These are phyloP conservation scores for Aspergillus mulundensis DNA, from an alignment of 495 filamentous ascomycete genomes.

Conservation along the genomic window DNA sequence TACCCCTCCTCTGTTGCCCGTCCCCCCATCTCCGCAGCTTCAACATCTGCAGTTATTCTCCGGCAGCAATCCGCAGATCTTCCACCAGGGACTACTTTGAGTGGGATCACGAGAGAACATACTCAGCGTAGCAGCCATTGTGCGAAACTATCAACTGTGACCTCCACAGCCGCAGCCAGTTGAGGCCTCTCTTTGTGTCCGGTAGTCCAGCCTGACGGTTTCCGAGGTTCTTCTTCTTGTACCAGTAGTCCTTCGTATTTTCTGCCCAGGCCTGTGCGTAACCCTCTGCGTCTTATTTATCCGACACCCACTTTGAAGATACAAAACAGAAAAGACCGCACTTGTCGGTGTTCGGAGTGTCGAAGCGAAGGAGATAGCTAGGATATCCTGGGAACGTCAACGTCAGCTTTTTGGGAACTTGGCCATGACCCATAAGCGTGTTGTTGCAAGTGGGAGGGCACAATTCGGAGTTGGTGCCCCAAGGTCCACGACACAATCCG, in stretches of 20 bases:
- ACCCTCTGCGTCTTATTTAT: background rate
- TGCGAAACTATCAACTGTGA: constrained; percentile 31
- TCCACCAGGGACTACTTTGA: constrained; percentile 12
- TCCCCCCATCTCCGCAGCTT: constrained; percentile 1
- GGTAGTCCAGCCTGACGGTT: constrained; percentile 13
- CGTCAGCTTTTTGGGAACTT: constrained; percentile 16
- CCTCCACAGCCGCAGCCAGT: constrained; percentile 31
- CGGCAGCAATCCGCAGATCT: constrained; percentile 6
- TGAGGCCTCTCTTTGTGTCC: constrained; percentile 13
- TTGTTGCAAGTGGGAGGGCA: constrained; percentile 12
- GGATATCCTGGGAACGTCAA: constrained; percentile 8
- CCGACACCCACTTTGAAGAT: constrained; percentile 1
- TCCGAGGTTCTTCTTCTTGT: background rate
- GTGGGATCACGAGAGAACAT: constrained; percentile 34
- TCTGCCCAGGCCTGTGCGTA: background rate
- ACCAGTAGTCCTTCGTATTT: background rate
- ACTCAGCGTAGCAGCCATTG: constrained; percentile 49
- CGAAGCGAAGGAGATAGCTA: constrained; percentile 4
- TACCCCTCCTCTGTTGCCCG: constrained; percentile 12
- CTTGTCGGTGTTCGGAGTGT: background rate
- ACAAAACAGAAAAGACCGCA: background rate
- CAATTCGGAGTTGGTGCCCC: constrained; percentile 9
- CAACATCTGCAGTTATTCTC: constrained; percentile 12
- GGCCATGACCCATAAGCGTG: constrained; percentile 3
- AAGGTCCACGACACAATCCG: constrained; percentile 9